Base-by-base conservation (phyloP, 139 green algal genomes). In the Asterochloris erici region DNA sequence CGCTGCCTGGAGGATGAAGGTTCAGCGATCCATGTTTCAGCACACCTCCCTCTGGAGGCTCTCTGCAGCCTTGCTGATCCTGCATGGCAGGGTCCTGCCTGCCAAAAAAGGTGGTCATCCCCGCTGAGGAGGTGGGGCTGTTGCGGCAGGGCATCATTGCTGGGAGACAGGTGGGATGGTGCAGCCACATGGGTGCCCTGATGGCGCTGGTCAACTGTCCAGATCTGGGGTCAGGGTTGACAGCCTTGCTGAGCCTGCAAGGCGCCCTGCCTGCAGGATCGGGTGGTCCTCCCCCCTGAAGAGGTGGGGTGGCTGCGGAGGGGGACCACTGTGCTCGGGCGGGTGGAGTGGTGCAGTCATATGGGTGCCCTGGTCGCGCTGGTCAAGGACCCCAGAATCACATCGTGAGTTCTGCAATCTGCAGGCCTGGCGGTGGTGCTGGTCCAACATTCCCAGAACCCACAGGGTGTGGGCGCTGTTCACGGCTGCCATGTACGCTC, bases 331-430 rank as follows among this genome's bases (percentile, higher is more conserved):
- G 76, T 80, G 21, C 24, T 84, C 23, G 80, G 69, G 6, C 28
- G 68, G 26, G 80, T 84, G 14, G 70, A 79, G 10, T 78, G 38
- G 69, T 71, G 54, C 47, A 68, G 70, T 19, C 23, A 29, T 0
- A 84, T 63, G 21, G 80, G 80, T n/a, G 38, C 14, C 60, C 71
- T 73, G 24, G 60, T 84, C 1, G 70, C 79, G 26, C 74, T 84
- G 61, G 17, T 73, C 17, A 63, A 73, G 10, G 77, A 81, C n/a
- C 60, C 61, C 21, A 38, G 74, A 38, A 79, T 79, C 74, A 64
- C n/a, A 0, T 38, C 29, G 74, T 79, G 38, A 54, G 38, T 54
- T 2, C 6, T 6, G 38, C 6, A 6, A 54, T 54, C 38, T 54
- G 38, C 38, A 54, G 6, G 38, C 38, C 38, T 54, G 38, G 38